Evolutionary conservation across 2,329 filamentous ascomycete species (phyloP).

Genomic region (Nemania abortiva): DNA sequence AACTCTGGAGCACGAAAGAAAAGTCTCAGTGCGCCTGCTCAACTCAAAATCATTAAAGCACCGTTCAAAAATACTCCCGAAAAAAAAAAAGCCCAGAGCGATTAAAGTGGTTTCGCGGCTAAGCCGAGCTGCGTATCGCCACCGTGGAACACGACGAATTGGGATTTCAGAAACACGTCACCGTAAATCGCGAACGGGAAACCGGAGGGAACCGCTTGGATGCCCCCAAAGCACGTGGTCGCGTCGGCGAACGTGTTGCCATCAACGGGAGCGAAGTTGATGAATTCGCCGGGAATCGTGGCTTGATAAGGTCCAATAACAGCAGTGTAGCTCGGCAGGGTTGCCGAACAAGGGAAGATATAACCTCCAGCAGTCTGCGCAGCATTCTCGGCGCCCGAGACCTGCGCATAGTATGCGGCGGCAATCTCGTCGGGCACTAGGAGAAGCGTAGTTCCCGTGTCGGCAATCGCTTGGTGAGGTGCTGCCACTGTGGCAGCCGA

Average conservation of each 20-base stretch:
- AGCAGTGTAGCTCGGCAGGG: slow-evolving; percentile 57
- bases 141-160: slow-evolving; percentile 74
- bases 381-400: slow-evolving; percentile 61
- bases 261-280: slow-evolving; percentile 61
- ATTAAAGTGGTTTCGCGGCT: slow-evolving; percentile 54
- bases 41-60: slow-evolving; percentile 11
- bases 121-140: slow-evolving; percentile 61
- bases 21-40: background rate
- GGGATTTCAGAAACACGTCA: slow-evolving; percentile 76
- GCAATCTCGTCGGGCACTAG: slow-evolving; percentile 65
- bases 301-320: slow-evolving; percentile 46
- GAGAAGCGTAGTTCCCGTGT: slow-evolving; percentile 76
- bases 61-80: background rate
- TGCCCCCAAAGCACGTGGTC: slow-evolving; percentile 72
- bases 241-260: slow-evolving; percentile 64
- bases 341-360: slow-evolving; percentile 65
- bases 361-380: slow-evolving; percentile 63
- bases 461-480: slow-evolving; percentile 58
- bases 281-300: slow-evolving; percentile 52
- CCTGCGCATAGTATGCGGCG: slow-evolving; percentile 68
- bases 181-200: slow-evolving; percentile 74
- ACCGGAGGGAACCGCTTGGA: slow-evolving; percentile 68
- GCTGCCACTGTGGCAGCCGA: slow-evolving; percentile 29
- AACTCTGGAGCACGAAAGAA: background rate
- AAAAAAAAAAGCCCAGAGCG: no score